These are phyloP conservation scores for Aphanomyces cochlioides DNA, from an alignment of 352 stramenopile species.

Conservation along the genomic window DNA sequence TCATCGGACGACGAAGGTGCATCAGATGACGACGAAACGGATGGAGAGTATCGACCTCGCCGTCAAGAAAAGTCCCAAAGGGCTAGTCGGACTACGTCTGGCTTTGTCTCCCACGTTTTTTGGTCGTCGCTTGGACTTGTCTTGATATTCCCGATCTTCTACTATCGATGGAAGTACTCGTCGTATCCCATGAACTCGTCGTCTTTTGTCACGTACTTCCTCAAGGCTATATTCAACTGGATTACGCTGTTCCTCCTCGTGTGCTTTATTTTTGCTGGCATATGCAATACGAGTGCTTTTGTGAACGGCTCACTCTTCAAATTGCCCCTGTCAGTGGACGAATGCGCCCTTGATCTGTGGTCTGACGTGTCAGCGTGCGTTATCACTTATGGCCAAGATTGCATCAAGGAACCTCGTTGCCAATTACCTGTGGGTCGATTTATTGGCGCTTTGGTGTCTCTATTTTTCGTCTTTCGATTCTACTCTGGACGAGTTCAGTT, in stretches of 20 bases:
- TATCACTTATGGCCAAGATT: background rate
- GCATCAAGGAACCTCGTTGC: background rate
- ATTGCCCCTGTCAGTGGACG: background rate
- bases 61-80: background rate
- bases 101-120: slow-evolving; percentile 12
- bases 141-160: slow-evolving; percentile 2
- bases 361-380: background rate
- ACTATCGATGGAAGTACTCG: slow-evolving; percentile 13
- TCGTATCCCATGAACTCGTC: background rate
- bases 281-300: slow-evolving; percentile 17
- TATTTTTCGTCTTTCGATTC: background rate
- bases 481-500: slow-evolving; percentile 4
- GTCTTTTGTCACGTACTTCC: slow-evolving; percentile 11
- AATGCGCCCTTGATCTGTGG: background rate
- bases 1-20: slow-evolving; percentile 8
- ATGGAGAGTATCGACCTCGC: slow-evolving; percentile 1
- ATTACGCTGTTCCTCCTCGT: slow-evolving; percentile 3
- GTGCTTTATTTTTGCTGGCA: slow-evolving; percentile 14
- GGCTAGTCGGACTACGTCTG: slow-evolving; percentile 5
- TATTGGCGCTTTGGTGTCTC: background rate
- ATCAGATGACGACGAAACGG: slow-evolving; percentile 17
- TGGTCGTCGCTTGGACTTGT: slow-evolving; percentile 21
- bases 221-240: slow-evolving; percentile 16
- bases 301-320: slow-evolving; percentile 15
- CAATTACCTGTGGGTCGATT: slow-evolving; percentile 18